These are phyloP conservation scores for Hebeloma cylindrosporum DNA, from an alignment of 768 basidiomycete genomes.

Conservation along the genomic window DNA sequence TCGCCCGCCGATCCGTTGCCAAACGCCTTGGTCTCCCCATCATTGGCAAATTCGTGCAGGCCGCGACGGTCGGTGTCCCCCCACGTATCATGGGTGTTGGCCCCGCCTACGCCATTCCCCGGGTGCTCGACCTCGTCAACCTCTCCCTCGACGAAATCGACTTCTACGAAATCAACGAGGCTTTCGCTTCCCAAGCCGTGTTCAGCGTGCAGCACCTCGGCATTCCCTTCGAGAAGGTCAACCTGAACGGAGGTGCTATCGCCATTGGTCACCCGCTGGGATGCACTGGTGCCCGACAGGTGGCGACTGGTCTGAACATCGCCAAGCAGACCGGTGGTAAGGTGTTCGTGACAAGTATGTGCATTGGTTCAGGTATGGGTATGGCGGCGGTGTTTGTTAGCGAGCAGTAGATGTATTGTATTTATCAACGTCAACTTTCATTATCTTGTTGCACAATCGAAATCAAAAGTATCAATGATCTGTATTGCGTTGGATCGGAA, in stretches of 20 bases:
- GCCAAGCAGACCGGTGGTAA: conserved; percentile 74
- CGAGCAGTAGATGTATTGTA: conserved; percentile 55
- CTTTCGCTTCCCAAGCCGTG: conserved; percentile 83
- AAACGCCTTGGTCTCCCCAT: conserved; percentile 84
- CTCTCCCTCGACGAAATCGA: conserved; percentile 73
- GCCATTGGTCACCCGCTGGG: conserved; percentile 89
- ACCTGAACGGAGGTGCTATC: conserved; percentile 86
- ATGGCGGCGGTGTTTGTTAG: conserved; percentile 87
- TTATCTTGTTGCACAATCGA: too few species aligned
- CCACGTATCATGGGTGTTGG: conserved; percentile 92
- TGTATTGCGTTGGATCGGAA: too few species aligned
- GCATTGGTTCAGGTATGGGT: conserved; percentile 87
- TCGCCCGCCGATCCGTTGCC: conserved; percentile 77
- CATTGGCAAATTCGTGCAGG: conserved; percentile 79
- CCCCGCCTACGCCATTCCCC: conserved; percentile 85
- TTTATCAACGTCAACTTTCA: too few species aligned
- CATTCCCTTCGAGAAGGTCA: conserved; percentile 77
- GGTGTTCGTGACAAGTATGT: conserved; percentile 90
- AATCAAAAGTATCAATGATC: too few species aligned
- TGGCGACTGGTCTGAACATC: conserved; percentile 81
- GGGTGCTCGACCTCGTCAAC: conserved; percentile 64
- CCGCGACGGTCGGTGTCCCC: conserved; percentile 74
- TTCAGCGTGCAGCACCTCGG: conserved; percentile 69
- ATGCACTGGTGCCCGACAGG: conserved; percentile 83
- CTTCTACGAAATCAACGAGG: conserved; percentile 92